Evolutionary conservation across 1,139 yeast species (phyloP).

Genomic region (Saccharomyces hybrid): DNA sequence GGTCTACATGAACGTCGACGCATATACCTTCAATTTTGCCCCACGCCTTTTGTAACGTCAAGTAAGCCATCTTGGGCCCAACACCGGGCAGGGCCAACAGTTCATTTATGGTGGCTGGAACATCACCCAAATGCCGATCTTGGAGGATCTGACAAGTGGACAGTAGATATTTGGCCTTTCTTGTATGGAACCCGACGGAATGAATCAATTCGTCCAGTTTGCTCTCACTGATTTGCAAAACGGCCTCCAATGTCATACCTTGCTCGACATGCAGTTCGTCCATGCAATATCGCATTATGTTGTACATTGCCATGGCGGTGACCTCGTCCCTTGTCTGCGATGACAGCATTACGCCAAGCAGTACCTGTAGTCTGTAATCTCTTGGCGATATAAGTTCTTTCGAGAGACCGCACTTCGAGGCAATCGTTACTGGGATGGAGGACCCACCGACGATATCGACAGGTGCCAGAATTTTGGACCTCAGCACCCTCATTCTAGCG

Average conservation of each 20-base stretch:
- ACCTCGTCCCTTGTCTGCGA: slow-evolving; percentile 90
- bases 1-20: slow-evolving; percentile 85
- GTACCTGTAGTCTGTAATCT: slow-evolving; percentile 60
- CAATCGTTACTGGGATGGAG: slow-evolving; percentile 49
- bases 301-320: slow-evolving; percentile 64
- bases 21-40: slow-evolving; percentile 71
- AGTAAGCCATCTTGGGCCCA: slow-evolving; percentile 91
- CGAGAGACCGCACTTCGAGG: slow-evolving; percentile 22
- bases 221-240: slow-evolving; percentile 45
- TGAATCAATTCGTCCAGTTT: slow-evolving; percentile 61
- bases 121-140: slow-evolving; percentile 52
- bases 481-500: slow-evolving; percentile 55
- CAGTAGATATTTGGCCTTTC: slow-evolving; percentile 68
- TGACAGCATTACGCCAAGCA: slow-evolving; percentile 77
- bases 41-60: slow-evolving; percentile 81
- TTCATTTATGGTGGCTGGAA: slow-evolving; percentile 62
- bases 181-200: slow-evolving; percentile 80
- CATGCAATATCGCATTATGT: slow-evolving; percentile 43
- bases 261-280: slow-evolving; percentile 29
- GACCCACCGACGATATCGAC: slow-evolving; percentile 91
- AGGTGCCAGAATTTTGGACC: slow-evolving; percentile 59
- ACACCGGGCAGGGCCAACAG: slow-evolving; percentile 76
- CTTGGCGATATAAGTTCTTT: slow-evolving; percentile 34
- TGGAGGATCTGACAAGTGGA: slow-evolving; percentile 48
- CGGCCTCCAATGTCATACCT: slow-evolving; percentile 39